Conservation (phyloP, 305 asterid species). For the Fraxinus ornus region DNA sequence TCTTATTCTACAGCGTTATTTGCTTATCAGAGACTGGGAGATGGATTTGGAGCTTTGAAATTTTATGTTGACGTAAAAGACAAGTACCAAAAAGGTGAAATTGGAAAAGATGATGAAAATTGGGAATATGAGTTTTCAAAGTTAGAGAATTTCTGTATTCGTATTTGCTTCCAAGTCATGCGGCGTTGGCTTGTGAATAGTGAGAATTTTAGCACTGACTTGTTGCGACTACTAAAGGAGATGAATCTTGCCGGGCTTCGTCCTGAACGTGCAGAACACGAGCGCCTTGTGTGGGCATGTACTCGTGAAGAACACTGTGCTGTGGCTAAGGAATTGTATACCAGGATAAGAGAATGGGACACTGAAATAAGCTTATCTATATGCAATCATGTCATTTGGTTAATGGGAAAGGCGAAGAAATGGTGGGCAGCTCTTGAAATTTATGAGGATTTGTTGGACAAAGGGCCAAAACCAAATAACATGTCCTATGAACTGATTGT, state of each 20-base stretch:
- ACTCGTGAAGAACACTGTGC: constrained; percentile 69
- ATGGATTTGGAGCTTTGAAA: constrained; percentile 71
- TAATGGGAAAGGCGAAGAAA: constrained; percentile 88
- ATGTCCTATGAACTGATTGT: constrained; percentile 74
- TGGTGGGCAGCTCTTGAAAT: constrained; percentile 99
- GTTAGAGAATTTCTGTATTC: constrained; percentile 61
- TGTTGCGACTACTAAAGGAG: constrained; percentile 58
- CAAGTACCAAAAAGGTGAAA: constrained; percentile 52
- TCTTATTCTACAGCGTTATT: constrained; percentile 68
- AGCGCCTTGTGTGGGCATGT: constrained; percentile 88
- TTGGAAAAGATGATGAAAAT: constrained; percentile 49
- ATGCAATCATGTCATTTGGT: constrained; percentile 89
- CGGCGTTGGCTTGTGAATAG: constrained; percentile 65
- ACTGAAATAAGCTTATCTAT: constrained; percentile 74
- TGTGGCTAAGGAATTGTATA: constrained; percentile 77
- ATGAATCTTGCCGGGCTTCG: constrained; percentile 66
- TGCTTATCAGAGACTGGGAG: constrained; percentile 71
- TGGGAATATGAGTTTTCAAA: constrained; percentile 64
- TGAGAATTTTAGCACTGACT: constrained; percentile 42
- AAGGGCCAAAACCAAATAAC: constrained; percentile 82
- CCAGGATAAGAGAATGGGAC: constrained; percentile 63
- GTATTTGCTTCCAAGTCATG: constrained; percentile 82
- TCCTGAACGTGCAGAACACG: constrained; percentile 50
- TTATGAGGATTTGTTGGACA: constrained; percentile 83
- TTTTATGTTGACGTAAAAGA: constrained; percentile 49